Evolutionary conservation across 2,329 filamentous ascomycete genomes (phyloP).

Genomic region (Onygena corvina): DNA sequence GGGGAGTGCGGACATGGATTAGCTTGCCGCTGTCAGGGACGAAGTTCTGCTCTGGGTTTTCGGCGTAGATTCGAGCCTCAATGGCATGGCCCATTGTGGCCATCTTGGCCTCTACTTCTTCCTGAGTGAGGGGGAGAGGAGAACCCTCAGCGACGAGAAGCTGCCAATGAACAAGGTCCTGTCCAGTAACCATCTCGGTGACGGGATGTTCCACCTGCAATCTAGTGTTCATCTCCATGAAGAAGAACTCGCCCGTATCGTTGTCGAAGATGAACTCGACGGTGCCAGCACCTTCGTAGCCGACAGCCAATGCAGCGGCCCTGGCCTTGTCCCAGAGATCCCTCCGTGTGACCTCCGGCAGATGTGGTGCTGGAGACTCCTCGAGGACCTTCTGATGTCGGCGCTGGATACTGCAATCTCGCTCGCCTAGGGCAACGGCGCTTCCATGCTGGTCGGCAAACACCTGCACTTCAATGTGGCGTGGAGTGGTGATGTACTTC

Average conservation of each 20-base stretch:
- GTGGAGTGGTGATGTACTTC: slow-evolving; percentile 55
- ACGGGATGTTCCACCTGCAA: slow-evolving; percentile 96
- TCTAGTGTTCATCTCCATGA: slow-evolving; percentile 66
- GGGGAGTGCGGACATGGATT: slow-evolving; percentile 66
- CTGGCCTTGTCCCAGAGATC: slow-evolving; percentile 55
- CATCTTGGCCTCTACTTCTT: slow-evolving; percentile 58
- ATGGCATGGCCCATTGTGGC: slow-evolving; percentile 70
- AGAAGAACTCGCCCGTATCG: slow-evolving; percentile 53
- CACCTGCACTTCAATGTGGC: slow-evolving; percentile 56
- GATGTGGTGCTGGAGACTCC: slow-evolving; percentile 52
- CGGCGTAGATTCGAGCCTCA: slow-evolving; percentile 91
- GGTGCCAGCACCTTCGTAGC: slow-evolving; percentile 54
- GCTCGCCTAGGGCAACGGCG: slow-evolving; percentile 51
- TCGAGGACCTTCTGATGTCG: slow-evolving; percentile 56
- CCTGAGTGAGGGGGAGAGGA: slow-evolving; percentile 53
- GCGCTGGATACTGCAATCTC: slow-evolving; percentile 55
- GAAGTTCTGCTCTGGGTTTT: slow-evolving; percentile 84
- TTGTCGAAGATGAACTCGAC: slow-evolving; percentile 61
- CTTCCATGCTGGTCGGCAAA: slow-evolving; percentile 56
- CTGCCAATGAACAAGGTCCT: slow-evolving; percentile 89
- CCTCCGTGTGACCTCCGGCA: slow-evolving; percentile 47
- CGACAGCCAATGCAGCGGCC: slow-evolving; percentile 50
- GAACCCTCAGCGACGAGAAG: slow-evolving; percentile 68
- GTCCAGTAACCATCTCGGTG: slow-evolving; percentile 63
- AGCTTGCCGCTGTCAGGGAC: slow-evolving; percentile 86